These are phyloP conservation scores for Cicer arietinum DNA, from an alignment of 306 rosid genomes.

Conservation along the genomic window DNA sequence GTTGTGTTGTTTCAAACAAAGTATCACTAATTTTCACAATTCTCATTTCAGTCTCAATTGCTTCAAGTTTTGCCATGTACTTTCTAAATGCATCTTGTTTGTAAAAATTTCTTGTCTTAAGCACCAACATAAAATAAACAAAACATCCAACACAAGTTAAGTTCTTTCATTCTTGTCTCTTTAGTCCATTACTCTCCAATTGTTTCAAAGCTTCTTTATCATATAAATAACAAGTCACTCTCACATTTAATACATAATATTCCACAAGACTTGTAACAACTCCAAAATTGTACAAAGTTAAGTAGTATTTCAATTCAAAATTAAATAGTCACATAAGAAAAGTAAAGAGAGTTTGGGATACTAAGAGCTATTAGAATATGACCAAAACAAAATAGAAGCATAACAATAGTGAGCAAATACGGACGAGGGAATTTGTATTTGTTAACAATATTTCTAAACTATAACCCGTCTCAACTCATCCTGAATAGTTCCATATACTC, in stretches of 20 bases:
- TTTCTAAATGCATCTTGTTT: slow-evolving; percentile 55
- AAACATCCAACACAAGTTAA: slow-evolving; percentile 30
- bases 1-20: background rate
- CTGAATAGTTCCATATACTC: slow-evolving; percentile 50
- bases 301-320: slow-evolving; percentile 71
- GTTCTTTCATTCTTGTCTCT: slow-evolving; percentile 49
- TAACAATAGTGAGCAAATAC: slow-evolving; percentile 40
- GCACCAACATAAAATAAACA: slow-evolving; percentile 55
- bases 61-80: slow-evolving; percentile 45
- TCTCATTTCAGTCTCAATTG: too few relatives aligned
- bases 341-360: slow-evolving; percentile 59
- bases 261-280: background rate
- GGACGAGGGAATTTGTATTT: slow-evolving; percentile 70
- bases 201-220: too few relatives aligned
- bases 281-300: slow-evolving; percentile 32
- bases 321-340: slow-evolving; percentile 59
- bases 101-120: slow-evolving; percentile 66
- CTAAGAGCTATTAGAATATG: slow-evolving; percentile 64
- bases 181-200: slow-evolving; percentile 13
- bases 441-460: slow-evolving; percentile 59
- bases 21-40: too few relatives aligned
- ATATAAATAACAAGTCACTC: too few relatives aligned
- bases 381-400: slow-evolving; percentile 55
- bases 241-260: too few relatives aligned
- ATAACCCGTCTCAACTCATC: slow-evolving; percentile 59